Conservation (phyloP, 495 filamentous ascomycete genomes). For the Immersiella caudata region DNA sequence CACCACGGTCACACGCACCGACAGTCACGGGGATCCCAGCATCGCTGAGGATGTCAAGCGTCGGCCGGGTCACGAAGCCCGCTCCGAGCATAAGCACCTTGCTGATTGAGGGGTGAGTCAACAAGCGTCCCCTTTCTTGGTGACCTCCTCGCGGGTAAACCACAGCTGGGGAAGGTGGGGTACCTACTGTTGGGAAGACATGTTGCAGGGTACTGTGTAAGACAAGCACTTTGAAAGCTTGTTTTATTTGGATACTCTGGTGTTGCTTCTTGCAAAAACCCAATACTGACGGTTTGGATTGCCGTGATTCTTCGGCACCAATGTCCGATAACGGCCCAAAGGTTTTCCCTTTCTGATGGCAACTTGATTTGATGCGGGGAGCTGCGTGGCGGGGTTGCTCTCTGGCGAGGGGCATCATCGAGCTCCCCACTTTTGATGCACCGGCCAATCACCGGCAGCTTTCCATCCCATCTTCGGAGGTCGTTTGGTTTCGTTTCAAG, state of each 20-base stretch:
- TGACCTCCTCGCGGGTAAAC: not conserved
- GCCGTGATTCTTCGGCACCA: constrained; percentile 7
- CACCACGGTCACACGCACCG: constrained; percentile 57
- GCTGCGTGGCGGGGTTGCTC: constrained; percentile 8
- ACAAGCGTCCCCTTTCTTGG: not conserved
- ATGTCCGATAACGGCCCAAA: constrained; percentile 21
- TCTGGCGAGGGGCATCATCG: not conserved
- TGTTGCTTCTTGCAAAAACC: not conserved
- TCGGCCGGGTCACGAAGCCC: constrained; percentile 81
- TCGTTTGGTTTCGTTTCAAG: not conserved
- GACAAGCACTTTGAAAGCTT: not conserved
- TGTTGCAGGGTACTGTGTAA: constrained; percentile 20
- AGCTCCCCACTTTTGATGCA: not conserved
- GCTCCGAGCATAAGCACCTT: constrained; percentile 73
- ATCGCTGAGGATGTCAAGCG: constrained; percentile 74
- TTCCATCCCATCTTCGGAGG: not conserved
- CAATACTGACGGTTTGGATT: not conserved
- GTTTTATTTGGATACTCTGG: not conserved
- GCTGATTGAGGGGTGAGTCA: constrained; percentile 19
- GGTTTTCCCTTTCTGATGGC: constrained; percentile 10
- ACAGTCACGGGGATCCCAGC: constrained; percentile 79
- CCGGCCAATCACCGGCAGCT: not conserved
- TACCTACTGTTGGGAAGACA: constrained; percentile 41
- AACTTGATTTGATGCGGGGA: constrained; percentile 10
- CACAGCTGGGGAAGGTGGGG: not conserved